A percentile compares a stretch with the other conserved stretches of the same genome.
Evolutionary conservation across 768 basidiomycete species (phyloP).

Genomic region (Xerocomellus amylosporus): DNA sequence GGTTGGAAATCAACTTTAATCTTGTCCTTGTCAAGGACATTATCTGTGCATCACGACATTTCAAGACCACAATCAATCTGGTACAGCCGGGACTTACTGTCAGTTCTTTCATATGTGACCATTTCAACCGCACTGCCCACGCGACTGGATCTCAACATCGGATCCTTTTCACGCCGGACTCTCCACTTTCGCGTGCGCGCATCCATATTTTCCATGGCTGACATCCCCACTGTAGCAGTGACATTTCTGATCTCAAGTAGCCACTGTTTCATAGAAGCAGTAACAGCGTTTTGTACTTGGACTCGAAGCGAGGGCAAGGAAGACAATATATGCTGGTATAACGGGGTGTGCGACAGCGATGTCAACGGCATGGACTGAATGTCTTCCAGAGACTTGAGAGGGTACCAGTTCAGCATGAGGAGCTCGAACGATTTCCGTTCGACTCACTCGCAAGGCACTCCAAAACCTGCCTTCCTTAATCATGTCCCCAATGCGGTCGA

Average conservation of each 20-base stretch:
- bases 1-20: slow-evolving; percentile 92
- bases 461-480: slow-evolving; percentile 92
- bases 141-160: slow-evolving; percentile 67
- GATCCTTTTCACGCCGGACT: slow-evolving; percentile 78
- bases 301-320: slow-evolving; percentile 86
- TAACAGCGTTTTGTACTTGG: slow-evolving; percentile 92
- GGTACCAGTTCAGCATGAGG: slow-evolving; percentile 31
- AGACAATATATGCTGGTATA: slow-evolving; percentile 88
- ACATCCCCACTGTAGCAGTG: slow-evolving; percentile 78
- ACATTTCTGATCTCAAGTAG: slow-evolving; percentile 90
- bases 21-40: slow-evolving; percentile 88
- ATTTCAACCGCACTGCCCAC: slow-evolving; percentile 92
- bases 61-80: slow-evolving; percentile 7
- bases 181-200: slow-evolving; percentile 79
- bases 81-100: slow-evolving; percentile 58
- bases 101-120: slow-evolving; percentile 89
- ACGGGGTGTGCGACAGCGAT: slow-evolving; percentile 86
- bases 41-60: slow-evolving; percentile 47
- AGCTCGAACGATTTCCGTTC: background rate
- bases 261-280: slow-evolving; percentile 96
- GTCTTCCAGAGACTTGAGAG: slow-evolving; percentile 84
- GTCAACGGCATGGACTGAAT: slow-evolving; percentile 88
- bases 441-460: slow-evolving; percentile 89
- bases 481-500: slow-evolving; percentile 90
- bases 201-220: slow-evolving; percentile 91